Conservation (phyloP, 306 rosid genomes). For the Glycyrrhiza uralensis region DNA sequence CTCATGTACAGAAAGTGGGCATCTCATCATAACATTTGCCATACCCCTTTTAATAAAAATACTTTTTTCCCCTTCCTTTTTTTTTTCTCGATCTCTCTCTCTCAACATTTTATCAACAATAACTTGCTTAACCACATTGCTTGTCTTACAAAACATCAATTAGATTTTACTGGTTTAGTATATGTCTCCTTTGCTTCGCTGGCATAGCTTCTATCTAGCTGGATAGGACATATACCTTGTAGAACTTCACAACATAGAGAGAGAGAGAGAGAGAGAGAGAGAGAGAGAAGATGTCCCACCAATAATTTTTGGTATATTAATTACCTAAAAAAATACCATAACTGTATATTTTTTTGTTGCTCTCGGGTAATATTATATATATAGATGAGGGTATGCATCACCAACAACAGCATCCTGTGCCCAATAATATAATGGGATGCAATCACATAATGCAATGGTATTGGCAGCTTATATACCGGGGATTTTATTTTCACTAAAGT, state of each 20-base stretch:
- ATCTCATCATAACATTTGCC: constrained; percentile 37
- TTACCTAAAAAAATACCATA: constrained; percentile 14
- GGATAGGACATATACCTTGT: constrained; percentile 30
- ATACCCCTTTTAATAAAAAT: not conserved
- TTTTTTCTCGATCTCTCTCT: not conserved
- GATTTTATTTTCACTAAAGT: constrained; percentile 33
- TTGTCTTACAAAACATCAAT: constrained; percentile 27
- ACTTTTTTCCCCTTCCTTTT: constrained; percentile 5
- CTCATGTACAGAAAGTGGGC: constrained; percentile 30
- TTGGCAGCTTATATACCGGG: constrained; percentile 33
- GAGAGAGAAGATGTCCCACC: constrained; percentile 36
- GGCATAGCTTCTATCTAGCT: constrained; percentile 19
- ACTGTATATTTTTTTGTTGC: too few relatives aligned
- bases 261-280: too few relatives aligned
- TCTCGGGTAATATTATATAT: not conserved
- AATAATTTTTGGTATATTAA: constrained; percentile 39
- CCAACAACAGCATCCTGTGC: constrained; percentile 14
- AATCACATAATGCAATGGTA: constrained; percentile 39
- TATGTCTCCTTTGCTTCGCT: constrained; percentile 23
- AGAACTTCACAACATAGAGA: constrained; percentile 21
- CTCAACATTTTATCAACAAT: constrained; percentile 7
- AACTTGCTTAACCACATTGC: constrained; percentile 22
- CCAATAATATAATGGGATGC: constrained; percentile 29
- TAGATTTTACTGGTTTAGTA: not conserved
- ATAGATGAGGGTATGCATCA: not conserved